A percentile compares a stretch with the other conserved stretches of the same genome.
Conservation (phyloP, 2,329 filamentous ascomycete species). For the Penicillium sp. region DNA sequence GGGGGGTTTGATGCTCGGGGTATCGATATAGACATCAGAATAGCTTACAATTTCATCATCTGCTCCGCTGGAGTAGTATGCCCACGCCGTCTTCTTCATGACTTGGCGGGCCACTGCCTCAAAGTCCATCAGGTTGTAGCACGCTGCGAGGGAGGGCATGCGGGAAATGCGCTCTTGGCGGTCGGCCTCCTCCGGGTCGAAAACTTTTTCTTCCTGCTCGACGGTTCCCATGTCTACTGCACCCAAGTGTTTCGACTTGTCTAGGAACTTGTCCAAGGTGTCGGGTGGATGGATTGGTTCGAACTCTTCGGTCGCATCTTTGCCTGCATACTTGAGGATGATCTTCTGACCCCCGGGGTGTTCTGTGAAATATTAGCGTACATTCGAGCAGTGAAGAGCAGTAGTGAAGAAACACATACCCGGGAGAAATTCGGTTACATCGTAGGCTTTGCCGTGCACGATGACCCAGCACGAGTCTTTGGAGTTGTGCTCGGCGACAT, state of each 20-base stretch:
- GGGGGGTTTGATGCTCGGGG: slow-evolving; percentile 1
- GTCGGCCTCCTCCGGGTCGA: slow-evolving; percentile 62
- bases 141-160: slow-evolving; percentile 75
- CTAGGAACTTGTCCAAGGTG: slow-evolving; percentile 72
- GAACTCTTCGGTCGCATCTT: slow-evolving; percentile 86
- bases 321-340: slow-evolving; percentile 92
- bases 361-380: slow-evolving; percentile 42
- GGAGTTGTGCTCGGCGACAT: slow-evolving; percentile 66
- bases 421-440: slow-evolving; percentile 81
- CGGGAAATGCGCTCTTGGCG: slow-evolving; percentile 63
- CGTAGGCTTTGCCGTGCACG: slow-evolving; percentile 77
- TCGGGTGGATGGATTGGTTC: slow-evolving; percentile 84
- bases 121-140: slow-evolving; percentile 92
- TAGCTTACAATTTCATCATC: slow-evolving; percentile 70
- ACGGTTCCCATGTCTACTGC: slow-evolving; percentile 80
- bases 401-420: slow-evolving; percentile 36
- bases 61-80: slow-evolving; percentile 89
- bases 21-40: no score
- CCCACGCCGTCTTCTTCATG: slow-evolving; percentile 97
- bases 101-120: slow-evolving; percentile 80
- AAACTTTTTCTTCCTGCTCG: slow-evolving; percentile 55
- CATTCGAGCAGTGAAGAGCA: not conserved
- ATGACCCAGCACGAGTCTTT: slow-evolving; percentile 86
- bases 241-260: slow-evolving; percentile 78
- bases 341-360: slow-evolving; percentile 85